These are phyloP conservation scores for Globisporangium nodosum DNA, from an alignment of 352 stramenopile genomes.

Conservation along the genomic window DNA sequence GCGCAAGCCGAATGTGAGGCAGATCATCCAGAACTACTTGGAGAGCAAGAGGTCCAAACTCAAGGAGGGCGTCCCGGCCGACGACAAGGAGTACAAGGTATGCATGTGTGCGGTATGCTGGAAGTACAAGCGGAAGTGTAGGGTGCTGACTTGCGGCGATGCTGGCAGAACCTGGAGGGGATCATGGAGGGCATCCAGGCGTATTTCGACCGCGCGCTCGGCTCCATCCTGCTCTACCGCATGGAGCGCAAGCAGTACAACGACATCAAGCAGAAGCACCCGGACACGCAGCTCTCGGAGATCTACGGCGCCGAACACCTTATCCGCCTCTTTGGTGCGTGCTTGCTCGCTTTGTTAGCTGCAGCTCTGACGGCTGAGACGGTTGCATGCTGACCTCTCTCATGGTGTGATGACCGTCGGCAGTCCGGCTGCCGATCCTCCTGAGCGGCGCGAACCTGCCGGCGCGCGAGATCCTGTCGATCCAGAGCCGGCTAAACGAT, in stretches of 20 bases:
- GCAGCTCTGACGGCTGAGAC: neutral
- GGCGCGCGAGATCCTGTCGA: slow-evolving; percentile 50
- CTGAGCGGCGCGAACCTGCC: slow-evolving; percentile 54
- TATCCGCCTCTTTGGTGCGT: slow-evolving; percentile 83
- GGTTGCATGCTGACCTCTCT: neutral
- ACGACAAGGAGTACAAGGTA: slow-evolving; percentile 75
- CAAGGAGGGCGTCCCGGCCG: slow-evolving; percentile 35
- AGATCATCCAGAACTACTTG: slow-evolving; percentile 82
- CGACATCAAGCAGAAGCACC: slow-evolving; percentile 54
- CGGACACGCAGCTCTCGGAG: slow-evolving; percentile 67
- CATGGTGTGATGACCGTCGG: neutral
- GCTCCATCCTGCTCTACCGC: slow-evolving; percentile 88
- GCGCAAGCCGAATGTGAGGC: slow-evolving; percentile 60
- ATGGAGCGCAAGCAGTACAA: slow-evolving; percentile 89
- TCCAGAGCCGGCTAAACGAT: slow-evolving; percentile 72
- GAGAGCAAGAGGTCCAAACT: slow-evolving; percentile 71
- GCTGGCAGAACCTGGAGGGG: slow-evolving; percentile 56
- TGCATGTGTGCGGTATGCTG: neutral
- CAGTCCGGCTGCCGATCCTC: slow-evolving; percentile 79
- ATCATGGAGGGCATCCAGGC: slow-evolving; percentile 83
- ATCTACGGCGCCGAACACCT: slow-evolving; percentile 92
- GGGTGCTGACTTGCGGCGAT: neutral
- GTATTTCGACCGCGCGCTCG: slow-evolving; percentile 88
- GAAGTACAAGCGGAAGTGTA: neutral
- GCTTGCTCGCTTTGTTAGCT: neutral